Base-by-base conservation (phyloP, 1,139 yeast species). In the Eremothecium coryli region DNA sequence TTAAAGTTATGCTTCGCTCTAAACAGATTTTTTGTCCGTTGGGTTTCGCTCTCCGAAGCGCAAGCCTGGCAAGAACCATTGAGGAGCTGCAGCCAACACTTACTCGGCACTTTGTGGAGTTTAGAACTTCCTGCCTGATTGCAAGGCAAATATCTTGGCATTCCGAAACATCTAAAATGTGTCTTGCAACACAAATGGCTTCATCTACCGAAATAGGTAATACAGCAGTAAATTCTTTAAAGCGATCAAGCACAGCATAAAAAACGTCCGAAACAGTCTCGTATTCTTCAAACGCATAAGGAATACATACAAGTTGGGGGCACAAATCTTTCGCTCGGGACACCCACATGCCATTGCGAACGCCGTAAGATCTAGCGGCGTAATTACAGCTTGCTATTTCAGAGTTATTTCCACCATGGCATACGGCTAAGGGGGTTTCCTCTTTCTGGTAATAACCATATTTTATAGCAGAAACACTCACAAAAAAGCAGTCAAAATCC, bases 341-440 rank as follows among this genome's bases (percentile, higher is more conserved):
- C 2, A 82, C 68, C 96, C 96, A 88, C 93, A 81, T 82, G 0
- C 97, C 96, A 55, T 90, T 88, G 29, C 55, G 64, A 2, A 90
- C 75, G 0, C 97, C 96, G 43, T 42, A 65, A 23, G 62, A 55
- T 22, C 97, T 66, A 0, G 96, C 95, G 7, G 70, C 76, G 53
- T 90, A 90, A 53, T 88, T 90, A 52, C 96, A 86, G 43, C 94
- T 82, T 0, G 97, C 93, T n/a, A 90, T 66, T 55, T 90, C 98
- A 1, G 62, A 54, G 18, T 54, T 50, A 2, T 75, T 66, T 4
- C 63, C 63, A 9, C 96, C 95, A 55, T 85, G 88, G 4, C 93
- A 76, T 0, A 90, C 96, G 30, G 93, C 86, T 3, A 86, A 69
- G 0, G 96, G 93, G 2, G 26, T 22, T 18, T 68, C 73, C 5